A percentile compares a stretch with the other conserved stretches of the same genome.
Conservation (phyloP, 257 asterid species). For the Datura wrightii region DNA sequence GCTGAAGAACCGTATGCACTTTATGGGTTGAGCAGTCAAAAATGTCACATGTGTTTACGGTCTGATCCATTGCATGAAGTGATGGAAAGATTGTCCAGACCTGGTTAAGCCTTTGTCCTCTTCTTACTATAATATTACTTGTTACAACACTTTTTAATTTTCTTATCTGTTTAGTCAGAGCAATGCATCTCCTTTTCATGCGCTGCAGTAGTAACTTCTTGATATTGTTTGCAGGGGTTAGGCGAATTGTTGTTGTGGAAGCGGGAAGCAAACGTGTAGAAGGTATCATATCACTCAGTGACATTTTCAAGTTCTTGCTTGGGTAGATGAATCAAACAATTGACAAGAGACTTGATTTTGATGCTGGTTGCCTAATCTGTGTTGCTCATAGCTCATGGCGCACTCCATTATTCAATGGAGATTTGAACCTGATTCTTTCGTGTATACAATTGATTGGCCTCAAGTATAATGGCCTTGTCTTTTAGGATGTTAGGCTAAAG, state of each 20-base stretch:
- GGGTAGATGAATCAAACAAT: constrained; percentile 47
- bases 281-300: constrained; percentile 77
- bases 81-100: constrained; percentile 80
- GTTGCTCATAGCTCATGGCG: constrained; percentile 28
- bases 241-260: constrained; percentile 83
- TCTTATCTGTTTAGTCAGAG: background rate
- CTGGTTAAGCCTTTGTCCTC: constrained; percentile 58
- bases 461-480: constrained; percentile 49
- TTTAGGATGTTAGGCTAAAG: constrained; percentile 39
- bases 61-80: constrained; percentile 77
- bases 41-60: constrained; percentile 91
- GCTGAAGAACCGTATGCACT: constrained; percentile 78
- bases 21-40: constrained; percentile 58
- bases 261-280: constrained; percentile 96
- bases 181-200: background rate
- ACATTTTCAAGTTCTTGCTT: constrained; percentile 75
- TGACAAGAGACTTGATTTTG: constrained; percentile 26
- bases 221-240: constrained; percentile 62
- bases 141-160: background rate
- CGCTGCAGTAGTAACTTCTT: background rate
- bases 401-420: constrained; percentile 32
- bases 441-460: constrained; percentile 50
- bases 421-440: constrained; percentile 41
- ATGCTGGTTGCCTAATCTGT: background rate
- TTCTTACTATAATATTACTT: background rate